phyloP scores from a whole-genome alignment of 495 filamentous ascomycete genomes.

The Podospora comata region DNA sequence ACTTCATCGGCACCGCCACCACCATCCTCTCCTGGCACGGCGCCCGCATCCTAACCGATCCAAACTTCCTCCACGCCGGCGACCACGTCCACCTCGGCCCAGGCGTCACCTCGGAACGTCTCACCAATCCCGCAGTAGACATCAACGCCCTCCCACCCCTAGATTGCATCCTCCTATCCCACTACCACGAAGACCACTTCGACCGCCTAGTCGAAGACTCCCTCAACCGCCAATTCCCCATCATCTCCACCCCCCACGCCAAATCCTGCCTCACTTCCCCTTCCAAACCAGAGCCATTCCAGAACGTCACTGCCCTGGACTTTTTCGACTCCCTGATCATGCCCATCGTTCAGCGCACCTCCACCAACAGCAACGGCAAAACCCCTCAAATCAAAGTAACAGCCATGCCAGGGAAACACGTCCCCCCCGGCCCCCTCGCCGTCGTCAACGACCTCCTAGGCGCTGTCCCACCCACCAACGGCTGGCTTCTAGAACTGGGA shows the following conservation, averaged over 20 bases:
- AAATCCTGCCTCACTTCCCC: slow-evolving; percentile 45
- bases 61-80: slow-evolving; percentile 68
- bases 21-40: slow-evolving; percentile 63
- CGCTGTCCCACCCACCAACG: slow-evolving; percentile 69
- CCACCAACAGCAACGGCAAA: slow-evolving; percentile 14
- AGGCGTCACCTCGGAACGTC: slow-evolving; percentile 52
- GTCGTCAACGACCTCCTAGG: slow-evolving; percentile 55
- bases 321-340: slow-evolving; percentile 55
- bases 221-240: slow-evolving; percentile 56
- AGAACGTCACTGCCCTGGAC: slow-evolving; percentile 51
- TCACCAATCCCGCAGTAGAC: slow-evolving; percentile 59
- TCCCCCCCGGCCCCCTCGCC: slow-evolving; percentile 51
- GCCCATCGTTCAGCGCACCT: slow-evolving; percentile 34
- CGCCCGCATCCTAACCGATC: slow-evolving; percentile 64
- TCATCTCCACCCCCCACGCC: slow-evolving; percentile 65
- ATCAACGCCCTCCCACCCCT: slow-evolving; percentile 59
- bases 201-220: slow-evolving; percentile 58
- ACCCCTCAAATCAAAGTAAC: slow-evolving; percentile 53
- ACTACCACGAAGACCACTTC: slow-evolving; percentile 69
- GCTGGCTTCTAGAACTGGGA: slow-evolving; percentile 69
- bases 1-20: slow-evolving; percentile 66
- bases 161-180: slow-evolving; percentile 59
- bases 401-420: slow-evolving; percentile 69
- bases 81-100: slow-evolving; percentile 67
- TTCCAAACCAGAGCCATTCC: slow-evolving; percentile 50